Conservation (phyloP, 2,329 filamentous ascomycete species). For the Sporothrix pallida region DNA sequence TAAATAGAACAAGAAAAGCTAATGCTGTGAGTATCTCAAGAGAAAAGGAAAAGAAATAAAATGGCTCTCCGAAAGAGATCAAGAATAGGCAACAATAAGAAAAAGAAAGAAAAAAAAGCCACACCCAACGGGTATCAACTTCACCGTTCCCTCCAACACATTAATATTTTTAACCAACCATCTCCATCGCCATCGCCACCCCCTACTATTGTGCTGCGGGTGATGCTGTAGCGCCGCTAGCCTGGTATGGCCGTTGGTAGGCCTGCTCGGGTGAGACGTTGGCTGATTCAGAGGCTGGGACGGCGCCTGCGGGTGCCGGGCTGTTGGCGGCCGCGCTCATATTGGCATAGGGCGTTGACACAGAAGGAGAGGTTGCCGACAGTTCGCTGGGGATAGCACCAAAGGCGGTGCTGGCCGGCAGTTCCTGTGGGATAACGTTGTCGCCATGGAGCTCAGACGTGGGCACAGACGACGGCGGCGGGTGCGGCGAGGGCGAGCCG, state of each 20-base stretch:
- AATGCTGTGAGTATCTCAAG: neutral
- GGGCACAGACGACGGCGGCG: neutral
- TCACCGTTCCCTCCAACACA: neutral
- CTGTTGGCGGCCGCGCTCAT: neutral
- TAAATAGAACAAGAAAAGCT: slow-evolving; percentile 3
- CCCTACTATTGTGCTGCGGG: neutral
- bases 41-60: neutral
- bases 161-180: no score
- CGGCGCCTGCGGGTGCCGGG: neutral
- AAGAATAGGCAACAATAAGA: neutral
- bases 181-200: neutral
- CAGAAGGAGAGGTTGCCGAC: slow-evolving; percentile 1
- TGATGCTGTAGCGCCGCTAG: neutral
- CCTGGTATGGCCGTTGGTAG: slow-evolving; percentile 9
- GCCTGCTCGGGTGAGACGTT: neutral
- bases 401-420: slow-evolving; percentile 10
- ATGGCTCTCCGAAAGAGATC: neutral
- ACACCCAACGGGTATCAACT: neutral
- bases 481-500: neutral
- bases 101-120: neutral
- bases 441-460: slow-evolving; percentile 28
- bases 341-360: neutral
- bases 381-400: slow-evolving; percentile 15
- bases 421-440: slow-evolving; percentile 14
- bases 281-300: neutral